These are phyloP conservation scores for Centella asiatica DNA, from an alignment of 129 eudicot species.

Conservation along the genomic window DNA sequence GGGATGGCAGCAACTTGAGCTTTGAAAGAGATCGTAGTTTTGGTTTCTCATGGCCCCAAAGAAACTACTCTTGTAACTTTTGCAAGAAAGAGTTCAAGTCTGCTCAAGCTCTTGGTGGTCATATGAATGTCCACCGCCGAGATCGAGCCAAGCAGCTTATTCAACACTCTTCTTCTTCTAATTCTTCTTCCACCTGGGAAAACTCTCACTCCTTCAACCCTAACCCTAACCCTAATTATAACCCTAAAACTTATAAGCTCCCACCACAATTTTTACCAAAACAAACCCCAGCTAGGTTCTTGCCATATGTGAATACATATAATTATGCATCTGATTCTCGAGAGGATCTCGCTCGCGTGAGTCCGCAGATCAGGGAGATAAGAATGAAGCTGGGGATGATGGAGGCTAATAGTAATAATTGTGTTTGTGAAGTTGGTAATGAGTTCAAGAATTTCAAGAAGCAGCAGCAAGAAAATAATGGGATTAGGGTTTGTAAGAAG, in stretches of 20 bases:
- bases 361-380: slow-evolving; percentile 10
- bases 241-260: not conserved
- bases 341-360: not conserved
- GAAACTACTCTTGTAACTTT: slow-evolving; percentile 6
- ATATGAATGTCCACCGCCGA: slow-evolving; percentile 13
- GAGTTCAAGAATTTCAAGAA: not conserved
- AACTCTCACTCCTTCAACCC: not conserved
- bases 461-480: not conserved
- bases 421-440: too few species aligned
- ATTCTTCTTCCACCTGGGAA: not conserved
- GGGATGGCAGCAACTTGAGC: slow-evolving; percentile 6
- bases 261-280: not conserved
- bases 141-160: slow-evolving; percentile 5
- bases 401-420: not conserved
- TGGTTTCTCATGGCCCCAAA: slow-evolving; percentile 10
- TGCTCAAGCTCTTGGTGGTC: slow-evolving; percentile 12
- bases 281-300: not conserved
- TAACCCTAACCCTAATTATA: slow-evolving; percentile 7
- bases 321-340: not conserved
- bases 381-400: slow-evolving; percentile 7
- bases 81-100: slow-evolving; percentile 11
- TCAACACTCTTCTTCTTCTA: not conserved
- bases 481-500: slow-evolving; percentile 6
- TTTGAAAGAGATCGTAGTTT: slow-evolving; percentile 9
- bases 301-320: not conserved